A percentile compares a stretch with the other conserved stretches of the same genome.
Conservation (phyloP, 1,284 basidiomycete genomes). For the Takashimella tepidaria region DNA sequence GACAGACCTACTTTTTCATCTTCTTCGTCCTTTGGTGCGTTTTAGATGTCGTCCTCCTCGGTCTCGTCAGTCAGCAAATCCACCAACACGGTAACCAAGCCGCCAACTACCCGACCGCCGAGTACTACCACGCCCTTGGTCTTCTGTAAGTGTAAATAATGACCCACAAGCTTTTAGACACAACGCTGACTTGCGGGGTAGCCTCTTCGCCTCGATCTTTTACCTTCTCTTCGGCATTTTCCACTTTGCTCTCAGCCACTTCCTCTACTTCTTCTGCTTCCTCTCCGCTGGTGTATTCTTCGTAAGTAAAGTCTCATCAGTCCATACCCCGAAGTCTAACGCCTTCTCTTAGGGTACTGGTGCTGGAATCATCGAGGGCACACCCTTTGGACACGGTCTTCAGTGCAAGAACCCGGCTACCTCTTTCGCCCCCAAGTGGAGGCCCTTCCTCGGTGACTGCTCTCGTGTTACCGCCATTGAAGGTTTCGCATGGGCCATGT, state of each 20-base stretch:
- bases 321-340: not conserved
- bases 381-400: slow-evolving; percentile 40
- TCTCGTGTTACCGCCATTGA: slow-evolving; percentile 29
- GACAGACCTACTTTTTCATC: slow-evolving; percentile 47
- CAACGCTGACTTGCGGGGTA: not conserved
- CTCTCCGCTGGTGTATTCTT: slow-evolving; percentile 23
- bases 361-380: slow-evolving; percentile 35
- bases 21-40: slow-evolving; percentile 56
- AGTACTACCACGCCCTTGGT: slow-evolving; percentile 32
- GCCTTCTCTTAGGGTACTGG: slow-evolving; percentile 22
- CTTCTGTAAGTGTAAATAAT: slow-evolving; percentile 12
- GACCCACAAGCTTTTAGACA: not conserved
- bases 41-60: slow-evolving; percentile 49
- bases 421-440: slow-evolving; percentile 24
- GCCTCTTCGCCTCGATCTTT: slow-evolving; percentile 34
- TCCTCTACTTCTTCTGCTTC: slow-evolving; percentile 20
- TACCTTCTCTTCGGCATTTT: slow-evolving; percentile 28
- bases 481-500: slow-evolving; percentile 40
- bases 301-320: slow-evolving; percentile 11
- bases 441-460: slow-evolving; percentile 27
- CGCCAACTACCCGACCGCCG: slow-evolving; percentile 22
- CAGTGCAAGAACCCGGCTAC: slow-evolving; percentile 32
- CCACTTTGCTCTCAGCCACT: slow-evolving; percentile 29
- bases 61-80: slow-evolving; percentile 38
- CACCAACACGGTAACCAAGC: slow-evolving; percentile 28